Evolutionary conservation across 495 filamentous ascomycete species (phyloP), one percentile per base, ranked within the genome.

Genomic region (Sphaerosporella brunnea): DNA sequence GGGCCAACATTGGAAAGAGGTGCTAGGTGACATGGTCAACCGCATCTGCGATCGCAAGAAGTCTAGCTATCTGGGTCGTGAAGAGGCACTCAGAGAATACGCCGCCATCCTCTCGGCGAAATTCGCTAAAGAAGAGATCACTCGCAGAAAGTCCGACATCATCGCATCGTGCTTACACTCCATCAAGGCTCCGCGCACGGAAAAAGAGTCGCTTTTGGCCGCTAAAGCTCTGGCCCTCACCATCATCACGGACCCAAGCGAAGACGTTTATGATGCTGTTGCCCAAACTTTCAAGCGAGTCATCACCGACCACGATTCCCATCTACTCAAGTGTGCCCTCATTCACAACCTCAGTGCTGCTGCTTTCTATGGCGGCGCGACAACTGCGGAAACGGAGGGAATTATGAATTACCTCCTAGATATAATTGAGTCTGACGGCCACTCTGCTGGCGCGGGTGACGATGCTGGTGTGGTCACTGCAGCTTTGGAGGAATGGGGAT

Each of bases 21-120:
- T 78, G 48, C 67, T 94, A 1, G 66, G 64, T 11, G 75, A 80
- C 53, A 73, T 76, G n/a, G 76, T 94, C 40, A 69, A 80, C 45
- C 82, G 88, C 57, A 77, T 95, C 18, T 66, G 84, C 19, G 83
- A 94, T 53, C 77, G 84, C 53, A 97, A 94, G 69, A 75, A 80
- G 46, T 83, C 77, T 61, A 85, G 78, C 48, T 72, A 73, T n/a
- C 74, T 83, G 53, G 79, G 82, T 11, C 75, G 88, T 24, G 88
- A 93, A 57, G 71, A 75, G 41, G 74, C 75, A 18, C 68, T 92
- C 43, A 66, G 68, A 13, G 71, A 69, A 25, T 95, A 84, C 62
- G 72, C 72, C 19, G 75, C 80, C 44, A 68, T 88, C 18, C 65
- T 88, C 28, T 84, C 77, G 51, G 73, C 75, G 43, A 81, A 82